Base-by-base conservation (phyloP, 2,329 filamentous ascomycete genomes). In the Talaromyces sp. region DNA sequence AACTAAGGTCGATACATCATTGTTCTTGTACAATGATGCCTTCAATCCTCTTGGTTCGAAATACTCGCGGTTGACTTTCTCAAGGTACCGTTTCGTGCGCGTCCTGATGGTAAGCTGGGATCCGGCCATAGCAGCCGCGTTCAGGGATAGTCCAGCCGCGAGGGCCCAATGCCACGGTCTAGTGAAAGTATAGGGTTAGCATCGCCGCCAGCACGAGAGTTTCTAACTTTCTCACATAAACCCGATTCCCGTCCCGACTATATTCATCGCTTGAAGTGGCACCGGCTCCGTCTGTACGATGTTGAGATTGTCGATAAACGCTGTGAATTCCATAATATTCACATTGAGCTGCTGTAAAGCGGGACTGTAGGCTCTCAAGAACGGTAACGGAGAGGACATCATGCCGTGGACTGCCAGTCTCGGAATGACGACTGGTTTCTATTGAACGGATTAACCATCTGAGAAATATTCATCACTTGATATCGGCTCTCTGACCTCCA, bases 81-180 rank as follows among this genome's bases (percentile, higher is more conserved):
- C 15, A 36, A 53, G 36, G 15, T 53, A 53, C 15, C 22, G 36
- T 13, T n/a, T 17, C 8, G 51, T 53, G 19, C 51, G 36, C 13
- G 19, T 40, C 19, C 22, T 53, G 7, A 25, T 41, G 36, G 36
- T 19, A 7, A 41, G 21, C 36, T 41, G 28, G 2, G 51, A 53
- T 21, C 51, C 51, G 28, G 51, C 36, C 9, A 40, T 53, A 41
- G 51, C 51, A 37, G 51, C 33, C 19, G 51, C 51, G 5, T 41
- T 53, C 36, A 53, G 28, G 15, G 51, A 36, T n/a, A 53, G 51
- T 15, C 51, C 51, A 41, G 21, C 51, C 39, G 51, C 51, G 9
- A 53, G 35, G 25, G 51, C 51, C 51, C 51, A 53, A 53, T 53
- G 51, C 51, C 51, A 53, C 15, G 51, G 51, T 33, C 51, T 53